phyloP scores from a whole-genome alignment of 768 basidiomycete species.

The Lactarius hatsudake region DNA sequence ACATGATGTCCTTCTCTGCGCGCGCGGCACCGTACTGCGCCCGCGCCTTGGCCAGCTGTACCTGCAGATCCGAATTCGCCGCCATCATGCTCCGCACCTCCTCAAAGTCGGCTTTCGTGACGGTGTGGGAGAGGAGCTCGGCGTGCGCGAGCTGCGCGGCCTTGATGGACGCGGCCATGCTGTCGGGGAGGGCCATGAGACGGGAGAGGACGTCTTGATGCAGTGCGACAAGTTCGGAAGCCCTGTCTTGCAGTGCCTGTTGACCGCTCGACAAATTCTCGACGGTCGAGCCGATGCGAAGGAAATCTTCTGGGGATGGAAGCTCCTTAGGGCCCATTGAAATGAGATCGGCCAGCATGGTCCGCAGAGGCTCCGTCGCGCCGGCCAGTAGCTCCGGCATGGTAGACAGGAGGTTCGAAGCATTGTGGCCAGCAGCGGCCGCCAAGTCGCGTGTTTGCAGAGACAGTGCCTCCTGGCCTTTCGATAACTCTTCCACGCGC shows the following conservation, averaged over 20 bases:
- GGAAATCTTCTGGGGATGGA: conserved; percentile 32
- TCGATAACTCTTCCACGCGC: conserved; percentile 41
- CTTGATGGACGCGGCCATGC: conserved; percentile 50
- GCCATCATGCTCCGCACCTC: conserved; percentile 56
- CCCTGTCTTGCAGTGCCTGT: conserved; percentile 45
- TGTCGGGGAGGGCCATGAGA: conserved; percentile 57
- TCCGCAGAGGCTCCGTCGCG: conserved; percentile 44
- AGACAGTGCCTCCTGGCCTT: conserved; percentile 43
- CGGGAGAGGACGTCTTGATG: conserved; percentile 54
- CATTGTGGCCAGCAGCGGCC: conserved; percentile 39
- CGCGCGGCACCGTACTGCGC: conserved; percentile 73
- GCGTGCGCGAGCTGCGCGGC: conserved; percentile 59
- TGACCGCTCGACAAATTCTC: conserved; percentile 52
- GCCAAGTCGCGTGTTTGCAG: conserved; percentile 40
- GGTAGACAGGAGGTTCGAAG: conserved; percentile 42
- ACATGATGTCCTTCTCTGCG: conserved; percentile 75
- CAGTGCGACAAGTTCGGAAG: conserved; percentile 47
- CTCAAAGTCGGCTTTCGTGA: conserved; percentile 60
- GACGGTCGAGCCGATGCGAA: conserved; percentile 48
- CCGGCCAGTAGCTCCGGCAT: conserved; percentile 48
- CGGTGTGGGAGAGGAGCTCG: conserved; percentile 59
- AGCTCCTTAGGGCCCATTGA: conserved; percentile 26
- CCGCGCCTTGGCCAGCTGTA: conserved; percentile 73
- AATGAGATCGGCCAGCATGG: conserved; percentile 31
- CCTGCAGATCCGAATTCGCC: conserved; percentile 64